A percentile compares a stretch with the other conserved stretches of the same genome.
These are phyloP conservation scores for Dendrothele bispora DNA, from an alignment of 768 basidiomycete genomes.

Conservation along the genomic window DNA sequence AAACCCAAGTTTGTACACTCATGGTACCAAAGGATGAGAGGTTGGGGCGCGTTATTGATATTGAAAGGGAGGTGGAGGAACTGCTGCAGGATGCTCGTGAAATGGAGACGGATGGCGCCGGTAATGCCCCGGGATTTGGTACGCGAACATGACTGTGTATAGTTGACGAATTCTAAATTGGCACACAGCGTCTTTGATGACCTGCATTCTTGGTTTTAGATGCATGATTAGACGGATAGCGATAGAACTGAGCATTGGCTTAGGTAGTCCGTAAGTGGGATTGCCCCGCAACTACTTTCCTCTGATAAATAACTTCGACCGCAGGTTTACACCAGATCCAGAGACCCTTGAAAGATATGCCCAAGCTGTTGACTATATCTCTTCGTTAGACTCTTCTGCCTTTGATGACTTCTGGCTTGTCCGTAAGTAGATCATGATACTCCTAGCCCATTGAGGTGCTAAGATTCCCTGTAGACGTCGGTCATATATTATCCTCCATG, in stretches of 20 bases:
- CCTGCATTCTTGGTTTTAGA: conserved; percentile 17
- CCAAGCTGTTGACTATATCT: conserved; percentile 20
- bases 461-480: conserved; percentile 13
- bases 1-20: conserved; percentile 19
- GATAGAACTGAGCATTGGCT: conserved; percentile 20
- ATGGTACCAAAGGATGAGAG: conserved; percentile 11
- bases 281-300: not conserved
- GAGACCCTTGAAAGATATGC: conserved; percentile 19
- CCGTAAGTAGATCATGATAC: conserved; percentile 7
- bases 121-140: conserved; percentile 14
- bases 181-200: conserved; percentile 15
- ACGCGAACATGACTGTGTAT: not conserved
- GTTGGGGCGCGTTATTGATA: conserved; percentile 14
- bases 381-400: conserved; percentile 9
- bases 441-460: not conserved
- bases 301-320: not conserved
- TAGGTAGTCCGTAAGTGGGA: conserved; percentile 16
- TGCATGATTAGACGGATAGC: conserved; percentile 21
- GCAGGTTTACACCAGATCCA: conserved; percentile 19
- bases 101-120: conserved; percentile 8
- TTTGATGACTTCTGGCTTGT: conserved; percentile 20
- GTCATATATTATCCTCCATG: conserved; percentile 19
- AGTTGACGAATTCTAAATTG: not conserved
- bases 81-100: conserved; percentile 13
- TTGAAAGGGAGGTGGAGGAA: conserved; percentile 17